Evolutionary conservation across 106 monocot species (phyloP).

Genomic region (Phalaenopsis equestris): DNA sequence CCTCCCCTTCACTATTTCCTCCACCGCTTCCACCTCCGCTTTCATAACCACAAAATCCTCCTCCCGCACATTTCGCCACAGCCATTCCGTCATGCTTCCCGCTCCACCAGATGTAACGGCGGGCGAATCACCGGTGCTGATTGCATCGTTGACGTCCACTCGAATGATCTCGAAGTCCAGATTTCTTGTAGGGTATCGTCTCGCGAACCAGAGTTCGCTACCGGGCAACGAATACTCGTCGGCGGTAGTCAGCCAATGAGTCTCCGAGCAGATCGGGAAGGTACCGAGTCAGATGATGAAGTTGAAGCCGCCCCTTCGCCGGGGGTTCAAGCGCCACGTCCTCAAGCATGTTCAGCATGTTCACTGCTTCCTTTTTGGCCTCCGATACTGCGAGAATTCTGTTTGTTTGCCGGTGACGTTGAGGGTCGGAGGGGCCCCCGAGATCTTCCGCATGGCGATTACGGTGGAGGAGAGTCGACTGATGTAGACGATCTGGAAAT

Average conservation of each 20-base stretch:
- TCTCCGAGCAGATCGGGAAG: constrained; percentile 53
- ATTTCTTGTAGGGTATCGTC: constrained; percentile 44
- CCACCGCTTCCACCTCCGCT: constrained; percentile 62
- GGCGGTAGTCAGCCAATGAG: constrained; percentile 39
- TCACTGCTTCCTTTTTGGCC: constrained; percentile 40
- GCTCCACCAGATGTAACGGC: background rate
- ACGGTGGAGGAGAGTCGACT: constrained; percentile 28
- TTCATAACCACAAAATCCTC: constrained; percentile 87
- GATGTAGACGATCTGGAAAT: constrained; percentile 37
- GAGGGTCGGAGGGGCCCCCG: background rate
- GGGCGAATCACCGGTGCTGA: background rate
- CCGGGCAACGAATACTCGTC: constrained; percentile 25
- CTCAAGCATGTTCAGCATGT: constrained; percentile 38
- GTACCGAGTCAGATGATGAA: constrained; percentile 26
- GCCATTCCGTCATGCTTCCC: constrained; percentile 41
- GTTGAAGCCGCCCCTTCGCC: constrained; percentile 1
- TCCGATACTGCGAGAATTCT: constrained; percentile 26
- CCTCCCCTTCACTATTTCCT: constrained; percentile 43
- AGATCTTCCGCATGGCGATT: constrained; percentile 39
- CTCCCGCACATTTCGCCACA: constrained; percentile 39
- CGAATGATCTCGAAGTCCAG: constrained; percentile 49
- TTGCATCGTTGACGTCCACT: constrained; percentile 24
- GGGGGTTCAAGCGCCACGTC: constrained; percentile 61
- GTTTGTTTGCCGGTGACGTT: background rate
- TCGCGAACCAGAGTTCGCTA: constrained; percentile 41